A percentile compares a stretch with the other conserved stretches of the same genome.
Conservation (phyloP, 2,329 filamentous ascomycete species). For the Fulvia fulva region DNA sequence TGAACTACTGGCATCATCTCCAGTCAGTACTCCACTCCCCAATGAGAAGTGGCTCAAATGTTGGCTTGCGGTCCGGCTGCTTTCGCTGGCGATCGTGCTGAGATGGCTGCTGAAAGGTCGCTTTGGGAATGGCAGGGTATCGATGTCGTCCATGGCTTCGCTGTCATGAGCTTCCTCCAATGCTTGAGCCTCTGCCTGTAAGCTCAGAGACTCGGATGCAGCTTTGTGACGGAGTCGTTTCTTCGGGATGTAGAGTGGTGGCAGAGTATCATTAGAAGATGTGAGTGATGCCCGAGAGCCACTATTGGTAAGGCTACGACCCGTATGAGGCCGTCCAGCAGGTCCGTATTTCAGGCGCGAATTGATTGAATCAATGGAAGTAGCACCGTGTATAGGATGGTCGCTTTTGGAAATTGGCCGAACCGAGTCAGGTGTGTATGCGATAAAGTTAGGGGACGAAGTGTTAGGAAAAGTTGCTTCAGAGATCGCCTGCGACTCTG, state of each 20-base stretch:
- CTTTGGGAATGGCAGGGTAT: conserved; percentile 29
- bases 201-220: conserved; percentile 21
- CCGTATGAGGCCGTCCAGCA: conserved; percentile 17
- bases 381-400: conserved; percentile 12
- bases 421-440: conserved; percentile 22
- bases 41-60: conserved; percentile 33
- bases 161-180: conserved; percentile 2
- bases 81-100: conserved; percentile 37
- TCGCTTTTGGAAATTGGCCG: conserved; percentile 12
- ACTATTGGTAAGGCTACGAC: conserved; percentile 19
- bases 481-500: conserved; percentile 20
- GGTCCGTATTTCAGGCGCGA: conserved; percentile 25
- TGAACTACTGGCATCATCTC: conserved; percentile 28
- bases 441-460: conserved; percentile 31
- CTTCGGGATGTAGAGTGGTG: conserved; percentile 32
- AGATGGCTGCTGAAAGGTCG: conserved; percentile 31
- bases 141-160: conserved; percentile 29
- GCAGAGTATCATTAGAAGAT: conserved; percentile 27
- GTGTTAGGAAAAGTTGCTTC: conserved; percentile 16
- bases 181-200: conserved; percentile 14
- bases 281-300: conserved; percentile 25
- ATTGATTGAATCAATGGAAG: conserved; percentile 32
- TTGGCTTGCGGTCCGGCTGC: conserved; percentile 26
- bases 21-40: conserved; percentile 32
- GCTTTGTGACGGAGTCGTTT: conserved; percentile 28